Percentiles rank a stretch among this genome's conserved stretches.
phyloP scores from a whole-genome alignment of 495 filamentous ascomycete genomes.

The Lasiosphaeria miniovina region DNA sequence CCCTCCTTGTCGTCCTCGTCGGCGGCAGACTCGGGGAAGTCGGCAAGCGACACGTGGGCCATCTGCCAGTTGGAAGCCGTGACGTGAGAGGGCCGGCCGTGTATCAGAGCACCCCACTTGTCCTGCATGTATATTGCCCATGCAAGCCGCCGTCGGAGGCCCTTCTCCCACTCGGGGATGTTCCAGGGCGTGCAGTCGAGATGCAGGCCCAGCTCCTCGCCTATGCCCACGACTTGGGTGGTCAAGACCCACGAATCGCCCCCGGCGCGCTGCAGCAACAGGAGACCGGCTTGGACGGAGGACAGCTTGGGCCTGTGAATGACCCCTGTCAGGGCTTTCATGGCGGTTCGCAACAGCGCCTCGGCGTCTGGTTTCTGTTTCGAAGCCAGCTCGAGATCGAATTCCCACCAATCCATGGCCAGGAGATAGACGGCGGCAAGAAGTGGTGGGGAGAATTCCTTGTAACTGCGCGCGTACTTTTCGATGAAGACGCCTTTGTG shows the following conservation, averaged over 20 bases:
- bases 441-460: constrained; percentile 64
- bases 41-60: constrained; percentile 50
- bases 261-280: constrained; percentile 67
- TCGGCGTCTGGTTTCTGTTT: constrained; percentile 58
- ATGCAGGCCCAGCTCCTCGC: constrained; percentile 67
- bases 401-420: constrained; percentile 69
- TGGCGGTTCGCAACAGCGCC: constrained; percentile 64
- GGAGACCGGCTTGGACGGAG: constrained; percentile 71
- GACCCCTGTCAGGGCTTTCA: constrained; percentile 59
- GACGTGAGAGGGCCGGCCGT: constrained; percentile 69
- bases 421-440: constrained; percentile 74
- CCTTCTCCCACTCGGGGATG: constrained; percentile 69
- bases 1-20: constrained; percentile 53
- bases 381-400: constrained; percentile 49
- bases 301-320: constrained; percentile 69
- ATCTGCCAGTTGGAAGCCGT: constrained; percentile 64
- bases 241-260: constrained; percentile 62
- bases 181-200: constrained; percentile 68
- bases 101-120: constrained; percentile 68
- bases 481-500: constrained; percentile 72
- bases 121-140: constrained; percentile 78
- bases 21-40: constrained; percentile 55
- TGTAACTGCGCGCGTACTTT: constrained; percentile 60
- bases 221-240: constrained; percentile 64
- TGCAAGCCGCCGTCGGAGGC: constrained; percentile 64